Percentiles rank a stretch among this genome's conserved stretches.
Conservation (phyloP, 1,284 basidiomycete genomes). For the Trichosporon asahii region DNA sequence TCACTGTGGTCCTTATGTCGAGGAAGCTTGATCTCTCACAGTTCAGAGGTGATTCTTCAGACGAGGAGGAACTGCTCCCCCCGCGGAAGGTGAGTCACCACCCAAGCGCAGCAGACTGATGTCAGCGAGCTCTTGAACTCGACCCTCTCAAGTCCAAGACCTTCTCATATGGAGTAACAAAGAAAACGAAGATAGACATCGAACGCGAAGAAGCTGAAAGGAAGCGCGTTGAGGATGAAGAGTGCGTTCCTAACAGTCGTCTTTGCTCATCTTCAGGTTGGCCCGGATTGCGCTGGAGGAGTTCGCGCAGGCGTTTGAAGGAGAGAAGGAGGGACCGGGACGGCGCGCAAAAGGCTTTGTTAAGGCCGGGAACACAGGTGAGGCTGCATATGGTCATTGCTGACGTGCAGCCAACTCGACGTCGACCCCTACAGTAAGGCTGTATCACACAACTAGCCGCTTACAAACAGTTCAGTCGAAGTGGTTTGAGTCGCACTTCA, state of each 20-base stretch:
- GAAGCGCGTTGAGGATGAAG: constrained; percentile 71
- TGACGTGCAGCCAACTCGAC: not conserved
- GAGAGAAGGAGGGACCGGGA: constrained; percentile 18
- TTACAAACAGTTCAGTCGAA: not conserved
- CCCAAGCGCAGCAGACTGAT: not conserved
- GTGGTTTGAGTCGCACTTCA: not conserved
- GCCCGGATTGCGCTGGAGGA: constrained; percentile 15
- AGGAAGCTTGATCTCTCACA: constrained; percentile 46
- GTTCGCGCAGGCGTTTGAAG: constrained; percentile 17
- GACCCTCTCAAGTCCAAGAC: constrained; percentile 49
- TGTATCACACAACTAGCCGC: not conserved
- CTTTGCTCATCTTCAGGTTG: not conserved
- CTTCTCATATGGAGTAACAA: constrained; percentile 51
- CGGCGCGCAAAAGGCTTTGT: constrained; percentile 1
- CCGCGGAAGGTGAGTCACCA: constrained; percentile 31
- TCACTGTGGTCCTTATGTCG: constrained; percentile 36
- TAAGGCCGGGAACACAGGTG: not conserved
- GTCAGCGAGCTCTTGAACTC: constrained; percentile 31
- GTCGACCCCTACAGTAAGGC: not conserved
- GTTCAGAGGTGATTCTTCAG: constrained; percentile 48
- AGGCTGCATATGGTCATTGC: not conserved
- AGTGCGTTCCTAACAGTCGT: constrained; percentile 29
- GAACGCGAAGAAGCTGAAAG: constrained; percentile 84
- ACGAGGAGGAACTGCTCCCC: constrained; percentile 39
- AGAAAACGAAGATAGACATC: constrained; percentile 69